Base-by-base conservation (phyloP, 2,329 filamentous ascomycete genomes). In the Phyllachora maydis region DNA sequence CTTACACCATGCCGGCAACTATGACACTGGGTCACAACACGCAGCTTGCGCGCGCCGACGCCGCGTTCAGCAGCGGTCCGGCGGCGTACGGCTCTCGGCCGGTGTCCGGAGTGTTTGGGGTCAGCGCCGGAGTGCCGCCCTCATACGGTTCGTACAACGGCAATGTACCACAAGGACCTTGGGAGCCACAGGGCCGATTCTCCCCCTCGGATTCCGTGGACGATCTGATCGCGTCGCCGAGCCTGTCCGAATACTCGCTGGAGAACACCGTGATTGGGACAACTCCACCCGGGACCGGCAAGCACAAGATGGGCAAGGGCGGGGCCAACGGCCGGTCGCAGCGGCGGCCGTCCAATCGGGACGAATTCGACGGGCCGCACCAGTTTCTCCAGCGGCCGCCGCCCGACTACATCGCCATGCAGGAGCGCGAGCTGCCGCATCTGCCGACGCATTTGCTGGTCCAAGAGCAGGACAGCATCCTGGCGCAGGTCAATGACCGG, bases 331-430 rank as follows among this genome's bases (percentile, higher is more conserved):
- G n/a, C n/a, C 52, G 57, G 19, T 50, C 61, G 10, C 71, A 77
- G 40, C 61, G 75, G 35, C 64, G 74, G 15, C 68, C 76, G 14
- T 78, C 74, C 19, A 83, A 83, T 50, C 64, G 79, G 30, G 79
- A 90, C 54, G 79, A 88, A 47, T 90, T 90, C 47, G 79, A 88
- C 47, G 79, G 79, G 3, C 78, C 79, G 6, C 75, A 82, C 36
- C 79, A 90, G 44, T 72, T 82, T 34, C 56, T 90, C 33, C 69
- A 77, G 32, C 65, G 69, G 21, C 78, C 77, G 18, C 59, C 71
- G 12, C 59, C 70, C 26, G 67, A 72, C 32, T 69, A 73, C 37
- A 61, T 81, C 35, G 72, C 75, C 31, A 62, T 71, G 45, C 74
- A 81, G 49, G 77, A 83, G 43, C 65, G 74, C 34, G 76, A 85